These are phyloP conservation scores for Aspergillus japonicus DNA, from an alignment of 2,329 filamentous ascomycete species.

Conservation along the genomic window DNA sequence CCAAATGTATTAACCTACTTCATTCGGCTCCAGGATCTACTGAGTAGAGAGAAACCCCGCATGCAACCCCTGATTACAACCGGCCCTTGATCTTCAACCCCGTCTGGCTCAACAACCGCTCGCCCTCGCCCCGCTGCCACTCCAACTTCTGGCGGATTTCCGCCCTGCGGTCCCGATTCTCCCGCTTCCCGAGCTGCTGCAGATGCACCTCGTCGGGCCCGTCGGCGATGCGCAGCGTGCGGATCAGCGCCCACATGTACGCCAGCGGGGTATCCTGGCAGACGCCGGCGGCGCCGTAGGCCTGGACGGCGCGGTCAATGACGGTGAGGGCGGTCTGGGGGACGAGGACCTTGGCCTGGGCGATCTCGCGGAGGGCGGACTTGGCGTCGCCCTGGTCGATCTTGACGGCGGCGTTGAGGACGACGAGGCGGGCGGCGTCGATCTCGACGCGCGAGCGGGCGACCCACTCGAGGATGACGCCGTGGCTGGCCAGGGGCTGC, in stretches of 20 bases:
- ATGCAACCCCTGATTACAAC: constrained; percentile 24
- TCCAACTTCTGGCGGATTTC: constrained; percentile 42
- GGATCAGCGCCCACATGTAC: constrained; percentile 73
- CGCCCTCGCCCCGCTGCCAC: constrained; percentile 42
- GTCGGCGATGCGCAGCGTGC: constrained; percentile 83
- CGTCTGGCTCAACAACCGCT: constrained; percentile 37
- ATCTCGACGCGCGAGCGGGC: constrained; percentile 91
- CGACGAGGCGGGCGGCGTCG: constrained; percentile 82
- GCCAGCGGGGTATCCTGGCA: constrained; percentile 93
- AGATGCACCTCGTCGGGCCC: constrained; percentile 95
- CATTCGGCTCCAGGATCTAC: too few relatives aligned
- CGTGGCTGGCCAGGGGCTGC: constrained; percentile 81
- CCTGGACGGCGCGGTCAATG: constrained; percentile 91
- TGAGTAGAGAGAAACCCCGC: neutral
- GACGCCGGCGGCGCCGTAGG: constrained; percentile 86
- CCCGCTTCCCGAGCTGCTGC: constrained; percentile 55
- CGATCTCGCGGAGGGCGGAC: constrained; percentile 86
- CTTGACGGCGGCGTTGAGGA: constrained; percentile 91
- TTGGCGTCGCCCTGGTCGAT: constrained; percentile 91
- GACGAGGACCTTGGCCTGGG: constrained; percentile 89
- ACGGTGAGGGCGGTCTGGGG: constrained; percentile 78
- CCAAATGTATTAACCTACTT: too few relatives aligned
- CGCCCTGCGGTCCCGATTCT: constrained; percentile 53
- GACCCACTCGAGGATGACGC: constrained; percentile 92
- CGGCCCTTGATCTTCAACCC: constrained; percentile 40